Evolutionary conservation across 345 rosid genomes (phyloP).

Genomic region (Arabis hirsuta): DNA sequence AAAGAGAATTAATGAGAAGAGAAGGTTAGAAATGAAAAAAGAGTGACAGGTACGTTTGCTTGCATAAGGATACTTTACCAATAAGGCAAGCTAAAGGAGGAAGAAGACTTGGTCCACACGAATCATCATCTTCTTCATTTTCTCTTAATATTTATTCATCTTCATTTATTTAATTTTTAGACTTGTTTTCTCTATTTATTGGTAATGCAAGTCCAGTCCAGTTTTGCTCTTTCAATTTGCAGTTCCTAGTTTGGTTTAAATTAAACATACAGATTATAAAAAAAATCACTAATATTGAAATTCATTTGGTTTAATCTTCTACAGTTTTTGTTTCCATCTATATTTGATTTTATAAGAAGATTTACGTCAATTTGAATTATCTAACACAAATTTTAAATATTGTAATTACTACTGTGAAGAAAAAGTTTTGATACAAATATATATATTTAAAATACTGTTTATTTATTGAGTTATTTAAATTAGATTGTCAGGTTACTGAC

Average conservation of each 20-base stretch:
- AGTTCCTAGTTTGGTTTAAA: not conserved
- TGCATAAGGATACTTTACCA: slow-evolving; percentile 45
- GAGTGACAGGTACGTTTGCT: slow-evolving; percentile 46
- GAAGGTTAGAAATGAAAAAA: slow-evolving; percentile 26
- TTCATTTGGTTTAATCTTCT: not conserved
- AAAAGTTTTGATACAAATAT: not conserved
- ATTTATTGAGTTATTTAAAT: not conserved
- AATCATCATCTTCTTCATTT: slow-evolving; percentile 39
- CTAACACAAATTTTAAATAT: too few species aligned
- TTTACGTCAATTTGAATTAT: too few species aligned
- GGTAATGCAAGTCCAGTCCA: not conserved
- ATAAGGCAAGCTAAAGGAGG: slow-evolving; percentile 48
- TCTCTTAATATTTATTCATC: slow-evolving; percentile 5
- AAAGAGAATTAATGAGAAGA: not conserved
- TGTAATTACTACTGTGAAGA: too few species aligned
- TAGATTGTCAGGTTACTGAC: slow-evolving; percentile 40
- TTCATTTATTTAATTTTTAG: slow-evolving; percentile 10
- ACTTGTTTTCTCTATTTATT: slow-evolving; percentile 5
- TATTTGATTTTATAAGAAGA: too few species aligned
- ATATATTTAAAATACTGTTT: not conserved
- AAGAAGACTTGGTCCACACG: slow-evolving; percentile 48
- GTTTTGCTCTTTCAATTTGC: slow-evolving; percentile 5
- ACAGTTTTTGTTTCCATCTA: not conserved
- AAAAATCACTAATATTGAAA: not conserved
- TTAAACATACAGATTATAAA: not conserved